Evolutionary conservation across 345 rosid genomes (phyloP).

Genomic region (Adansonia digitata): DNA sequence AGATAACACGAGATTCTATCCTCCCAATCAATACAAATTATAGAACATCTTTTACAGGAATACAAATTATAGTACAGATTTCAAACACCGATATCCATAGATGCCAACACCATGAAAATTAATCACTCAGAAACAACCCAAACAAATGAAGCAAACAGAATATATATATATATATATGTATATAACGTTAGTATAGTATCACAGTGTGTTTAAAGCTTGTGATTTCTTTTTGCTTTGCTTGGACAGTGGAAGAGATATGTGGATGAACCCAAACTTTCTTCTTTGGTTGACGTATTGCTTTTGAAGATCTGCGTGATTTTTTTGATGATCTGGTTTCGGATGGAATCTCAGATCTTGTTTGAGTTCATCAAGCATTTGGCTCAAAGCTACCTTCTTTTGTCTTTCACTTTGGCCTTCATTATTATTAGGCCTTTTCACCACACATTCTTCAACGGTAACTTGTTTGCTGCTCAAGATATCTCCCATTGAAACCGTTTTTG

Average conservation of each 20-base stretch:
- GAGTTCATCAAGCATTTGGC: conserved; percentile 78
- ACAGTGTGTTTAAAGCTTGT: conserved; percentile 29
- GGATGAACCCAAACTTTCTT: conserved; percentile 85
- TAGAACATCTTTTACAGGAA: background rate
- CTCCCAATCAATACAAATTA: background rate
- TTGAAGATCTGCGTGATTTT: conserved; percentile 25
- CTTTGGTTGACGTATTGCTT: conserved; percentile 52
- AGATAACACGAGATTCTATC: background rate
- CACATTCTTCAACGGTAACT: conserved; percentile 39
- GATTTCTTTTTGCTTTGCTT: conserved; percentile 64
- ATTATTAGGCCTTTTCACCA: conserved; percentile 26
- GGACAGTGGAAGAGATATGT: conserved; percentile 65
- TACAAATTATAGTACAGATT: background rate
- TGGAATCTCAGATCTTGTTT: conserved; percentile 56
- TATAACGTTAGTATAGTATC: background rate
- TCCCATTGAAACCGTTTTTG: conserved; percentile 86
- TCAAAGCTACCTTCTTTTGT: conserved; percentile 64
- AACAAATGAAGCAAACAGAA: background rate
- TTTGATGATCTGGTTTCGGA: conserved; percentile 30
- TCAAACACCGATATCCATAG: background rate
- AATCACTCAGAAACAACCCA: background rate
- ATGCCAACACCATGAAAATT: background rate
- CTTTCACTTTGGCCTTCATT: conserved; percentile 42
- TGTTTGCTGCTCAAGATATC: conserved; percentile 83
- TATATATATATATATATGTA: too few relatives aligned